phyloP scores from a whole-genome alignment of 23 red algal genomes.

The Cyanidium caldarium region DNA sequence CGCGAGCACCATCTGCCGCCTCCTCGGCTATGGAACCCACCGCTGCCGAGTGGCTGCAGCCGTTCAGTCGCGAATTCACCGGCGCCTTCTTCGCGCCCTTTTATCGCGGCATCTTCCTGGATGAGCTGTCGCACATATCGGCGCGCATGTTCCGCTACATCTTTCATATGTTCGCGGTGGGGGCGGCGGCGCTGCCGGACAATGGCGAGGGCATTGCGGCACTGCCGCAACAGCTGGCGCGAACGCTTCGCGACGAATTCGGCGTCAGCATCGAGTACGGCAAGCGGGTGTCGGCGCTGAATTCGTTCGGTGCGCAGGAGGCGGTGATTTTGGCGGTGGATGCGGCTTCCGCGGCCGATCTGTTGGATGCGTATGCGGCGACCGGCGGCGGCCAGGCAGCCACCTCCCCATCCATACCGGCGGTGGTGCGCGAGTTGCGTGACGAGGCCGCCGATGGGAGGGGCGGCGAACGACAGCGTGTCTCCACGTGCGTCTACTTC shows the following conservation, averaged over 20 bases:
- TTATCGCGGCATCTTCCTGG: conserved; percentile 85
- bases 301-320: not conserved
- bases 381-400: no score
- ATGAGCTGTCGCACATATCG: conserved; percentile 42
- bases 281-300: conserved; percentile 5
- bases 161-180: conserved; percentile 55
- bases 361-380: conserved; percentile 13
- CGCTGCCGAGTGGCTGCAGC: conserved; percentile 6
- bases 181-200: conserved; percentile 45
- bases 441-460: not conserved
- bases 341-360: conserved; percentile 13
- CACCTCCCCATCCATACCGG: not conserved
- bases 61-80: conserved; percentile 42
- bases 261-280: conserved; percentile 24
- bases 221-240: conserved; percentile 25
- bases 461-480: not conserved
- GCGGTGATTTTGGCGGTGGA: conserved; percentile 66
- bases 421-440: not conserved
- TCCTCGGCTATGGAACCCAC: conserved; percentile 12
- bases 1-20: no score
- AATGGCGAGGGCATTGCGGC: conserved; percentile 41
- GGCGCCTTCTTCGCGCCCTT: conserved; percentile 81
- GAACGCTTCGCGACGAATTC: conserved; percentile 11
- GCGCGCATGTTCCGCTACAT: conserved; percentile 66
- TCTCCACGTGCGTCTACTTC: conserved; percentile 70